Conservation (phyloP, 2,329 filamentous ascomycete species). For the Talaromyces sp. region DNA sequence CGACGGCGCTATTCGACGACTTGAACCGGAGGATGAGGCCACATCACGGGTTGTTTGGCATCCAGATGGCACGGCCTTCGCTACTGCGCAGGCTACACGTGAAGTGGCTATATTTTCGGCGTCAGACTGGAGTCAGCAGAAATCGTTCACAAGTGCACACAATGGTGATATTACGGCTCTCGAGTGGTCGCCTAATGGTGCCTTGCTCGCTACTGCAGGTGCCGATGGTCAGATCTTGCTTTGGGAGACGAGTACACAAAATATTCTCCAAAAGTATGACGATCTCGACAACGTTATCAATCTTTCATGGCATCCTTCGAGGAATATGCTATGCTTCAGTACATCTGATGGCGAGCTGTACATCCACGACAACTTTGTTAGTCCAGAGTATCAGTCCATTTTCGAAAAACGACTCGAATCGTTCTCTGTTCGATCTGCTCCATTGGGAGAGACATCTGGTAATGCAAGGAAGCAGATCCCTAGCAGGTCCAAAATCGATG, state of each 20-base stretch:
- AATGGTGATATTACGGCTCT: slow-evolving; percentile 79
- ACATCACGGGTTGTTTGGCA: slow-evolving; percentile 82
- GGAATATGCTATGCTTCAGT: slow-evolving; percentile 87
- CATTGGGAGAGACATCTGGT: slow-evolving; percentile 64
- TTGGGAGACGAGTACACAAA: slow-evolving; percentile 89
- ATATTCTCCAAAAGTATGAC: slow-evolving; percentile 67
- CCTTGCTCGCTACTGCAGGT: slow-evolving; percentile 68
- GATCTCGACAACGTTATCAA: slow-evolving; percentile 79
- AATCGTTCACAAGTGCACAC: slow-evolving; percentile 74
- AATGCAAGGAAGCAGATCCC: slow-evolving; percentile 55
- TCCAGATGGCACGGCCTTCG: slow-evolving; percentile 89
- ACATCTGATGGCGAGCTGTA: slow-evolving; percentile 91
- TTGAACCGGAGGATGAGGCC: slow-evolving; percentile 73
- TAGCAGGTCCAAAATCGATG: slow-evolving; percentile 56
- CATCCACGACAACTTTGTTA: slow-evolving; percentile 66
- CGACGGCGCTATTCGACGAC: slow-evolving; percentile 75
- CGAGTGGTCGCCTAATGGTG: slow-evolving; percentile 92
- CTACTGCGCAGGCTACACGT: slow-evolving; percentile 73
- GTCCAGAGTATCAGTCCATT: slow-evolving; percentile 47
- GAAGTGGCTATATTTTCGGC: slow-evolving; percentile 86
- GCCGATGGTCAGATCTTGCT: slow-evolving; percentile 53
- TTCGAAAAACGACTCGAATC: slow-evolving; percentile 61
- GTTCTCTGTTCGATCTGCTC: slow-evolving; percentile 82
- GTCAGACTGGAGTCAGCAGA: slow-evolving; percentile 84
- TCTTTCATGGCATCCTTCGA: slow-evolving; percentile 83